Percentiles rank a stretch among this genome's conserved stretches.
Evolutionary conservation across 2,329 filamentous ascomycete genomes (phyloP).

Genomic region (Fusarium sp.): DNA sequence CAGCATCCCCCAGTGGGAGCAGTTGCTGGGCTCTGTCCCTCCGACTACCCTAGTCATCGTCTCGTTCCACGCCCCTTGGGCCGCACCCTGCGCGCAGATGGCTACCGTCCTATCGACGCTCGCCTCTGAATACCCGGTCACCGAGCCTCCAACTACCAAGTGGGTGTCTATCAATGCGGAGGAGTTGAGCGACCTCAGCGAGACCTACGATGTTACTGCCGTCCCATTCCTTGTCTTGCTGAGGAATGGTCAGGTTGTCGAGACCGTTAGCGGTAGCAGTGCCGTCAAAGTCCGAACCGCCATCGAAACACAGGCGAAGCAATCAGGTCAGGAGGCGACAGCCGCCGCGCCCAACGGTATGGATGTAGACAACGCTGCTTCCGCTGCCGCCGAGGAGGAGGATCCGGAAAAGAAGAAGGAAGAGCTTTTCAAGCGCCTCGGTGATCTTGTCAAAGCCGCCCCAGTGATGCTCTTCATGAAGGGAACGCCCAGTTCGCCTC

Average conservation of each 20-base stretch:
- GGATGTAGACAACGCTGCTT: conserved; percentile 57
- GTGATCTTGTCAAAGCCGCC: conserved; percentile 91
- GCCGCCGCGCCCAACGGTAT: conserved; percentile 55
- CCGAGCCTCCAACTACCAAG: conserved; percentile 76
- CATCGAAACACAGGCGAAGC: conserved; percentile 85
- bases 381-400: conserved; percentile 61
- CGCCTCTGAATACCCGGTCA: conserved; percentile 85
- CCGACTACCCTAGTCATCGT: conserved; percentile 83
- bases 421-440: conserved; percentile 85
- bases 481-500: conserved; percentile 88
- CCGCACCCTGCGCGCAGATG: conserved; percentile 96
- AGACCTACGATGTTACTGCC: conserved; percentile 93
- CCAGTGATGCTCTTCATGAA: conserved; percentile 99
- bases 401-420: conserved; percentile 80
- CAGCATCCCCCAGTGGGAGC: conserved; percentile 80
- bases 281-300: conserved; percentile 87
- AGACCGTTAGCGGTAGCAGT: conserved; percentile 92
- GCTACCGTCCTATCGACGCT: conserved; percentile 87
- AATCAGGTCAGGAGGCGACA: conserved; percentile 54
- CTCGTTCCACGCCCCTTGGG: conserved; percentile 98
- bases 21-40: conserved; percentile 76
- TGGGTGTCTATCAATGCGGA: conserved; percentile 97
- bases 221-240: conserved; percentile 93
- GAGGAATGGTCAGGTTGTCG: conserved; percentile 81
- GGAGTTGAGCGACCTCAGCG: conserved; percentile 91